phyloP scores from a whole-genome alignment of 2,329 filamentous ascomycete genomes.

The Pseudogymnoascus sp. region DNA sequence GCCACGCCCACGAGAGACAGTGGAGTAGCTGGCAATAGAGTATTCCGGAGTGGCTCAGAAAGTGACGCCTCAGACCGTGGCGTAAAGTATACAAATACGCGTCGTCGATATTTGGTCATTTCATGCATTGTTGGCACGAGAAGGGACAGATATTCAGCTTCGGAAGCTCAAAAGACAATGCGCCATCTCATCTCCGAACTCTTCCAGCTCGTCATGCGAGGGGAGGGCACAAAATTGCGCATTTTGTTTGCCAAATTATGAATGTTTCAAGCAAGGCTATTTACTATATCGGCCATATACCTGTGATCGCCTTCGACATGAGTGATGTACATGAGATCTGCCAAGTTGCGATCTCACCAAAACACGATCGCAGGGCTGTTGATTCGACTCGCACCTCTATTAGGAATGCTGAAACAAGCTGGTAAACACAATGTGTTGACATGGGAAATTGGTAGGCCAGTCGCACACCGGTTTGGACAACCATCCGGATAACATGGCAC shows the following conservation, averaged over 20 bases:
- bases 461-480: neutral
- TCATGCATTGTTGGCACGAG: neutral
- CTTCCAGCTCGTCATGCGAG: neutral
- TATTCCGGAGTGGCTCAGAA: slow-evolving; percentile 8
- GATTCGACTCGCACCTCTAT: neutral
- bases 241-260: neutral
- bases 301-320: neutral
- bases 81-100: slow-evolving; percentile 4
- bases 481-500: neutral
- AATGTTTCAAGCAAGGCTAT: slow-evolving; percentile 10
- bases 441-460: slow-evolving; percentile 10
- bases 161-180: neutral
- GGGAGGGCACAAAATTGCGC: neutral
- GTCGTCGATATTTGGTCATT: slow-evolving; percentile 3
- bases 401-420: neutral
- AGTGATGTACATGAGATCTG: slow-evolving; percentile 11
- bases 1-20: slow-evolving; percentile 4
- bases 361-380: slow-evolving; percentile 7
- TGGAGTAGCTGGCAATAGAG: slow-evolving; percentile 10
- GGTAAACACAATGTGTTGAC: slow-evolving; percentile 6
- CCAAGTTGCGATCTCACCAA: neutral
- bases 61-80: slow-evolving; percentile 5
- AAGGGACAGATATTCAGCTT: slow-evolving; percentile 8
- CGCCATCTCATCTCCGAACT: slow-evolving; percentile 3
- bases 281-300: neutral